These are phyloP conservation scores for Citrullus amarus DNA, from an alignment of 306 rosid species.

Conservation along the genomic window DNA sequence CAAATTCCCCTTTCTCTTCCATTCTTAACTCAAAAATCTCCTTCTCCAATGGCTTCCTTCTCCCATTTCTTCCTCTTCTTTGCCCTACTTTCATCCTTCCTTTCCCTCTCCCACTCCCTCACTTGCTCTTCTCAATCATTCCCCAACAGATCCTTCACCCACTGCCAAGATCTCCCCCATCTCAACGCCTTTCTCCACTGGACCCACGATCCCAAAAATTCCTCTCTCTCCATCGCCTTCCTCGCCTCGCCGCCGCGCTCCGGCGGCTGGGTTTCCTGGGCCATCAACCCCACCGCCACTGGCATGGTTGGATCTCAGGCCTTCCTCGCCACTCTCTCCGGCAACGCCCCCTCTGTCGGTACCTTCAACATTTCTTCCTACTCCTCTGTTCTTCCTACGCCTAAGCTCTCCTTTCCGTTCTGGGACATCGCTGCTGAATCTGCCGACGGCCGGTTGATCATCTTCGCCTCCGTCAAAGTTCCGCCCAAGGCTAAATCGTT, in stretches of 20 bases:
- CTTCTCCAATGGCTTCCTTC: not conserved
- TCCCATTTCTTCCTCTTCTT: not conserved
- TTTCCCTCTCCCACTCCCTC: slow-evolving; percentile 23
- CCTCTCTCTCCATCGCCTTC: slow-evolving; percentile 54
- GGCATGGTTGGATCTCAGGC: slow-evolving; percentile 52
- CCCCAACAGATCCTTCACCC: slow-evolving; percentile 14
- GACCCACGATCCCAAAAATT: slow-evolving; percentile 38
- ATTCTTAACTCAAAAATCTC: not conserved
- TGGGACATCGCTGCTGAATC: slow-evolving; percentile 14
- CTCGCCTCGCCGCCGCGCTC: slow-evolving; percentile 18
- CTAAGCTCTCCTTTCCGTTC: slow-evolving; percentile 13
- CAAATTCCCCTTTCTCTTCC: not conserved
- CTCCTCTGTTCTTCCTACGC: not conserved
- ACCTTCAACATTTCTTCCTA: slow-evolving; percentile 32
- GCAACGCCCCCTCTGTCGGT: not conserved
- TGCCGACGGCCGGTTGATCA: slow-evolving; percentile 6
- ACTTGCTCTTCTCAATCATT: slow-evolving; percentile 39
- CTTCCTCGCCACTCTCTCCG: slow-evolving; percentile 25
- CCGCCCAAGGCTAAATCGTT: slow-evolving; percentile 25
- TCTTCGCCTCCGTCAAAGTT: slow-evolving; percentile 30
- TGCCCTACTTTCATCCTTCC: not conserved
- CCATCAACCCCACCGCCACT: slow-evolving; percentile 36
- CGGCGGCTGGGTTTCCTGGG: slow-evolving; percentile 76
- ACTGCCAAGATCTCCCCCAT: slow-evolving; percentile 42
- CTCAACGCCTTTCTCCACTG: slow-evolving; percentile 45